Conservation (phyloP, 352 stramenopile species). For the Phytophthora kernoviae region DNA sequence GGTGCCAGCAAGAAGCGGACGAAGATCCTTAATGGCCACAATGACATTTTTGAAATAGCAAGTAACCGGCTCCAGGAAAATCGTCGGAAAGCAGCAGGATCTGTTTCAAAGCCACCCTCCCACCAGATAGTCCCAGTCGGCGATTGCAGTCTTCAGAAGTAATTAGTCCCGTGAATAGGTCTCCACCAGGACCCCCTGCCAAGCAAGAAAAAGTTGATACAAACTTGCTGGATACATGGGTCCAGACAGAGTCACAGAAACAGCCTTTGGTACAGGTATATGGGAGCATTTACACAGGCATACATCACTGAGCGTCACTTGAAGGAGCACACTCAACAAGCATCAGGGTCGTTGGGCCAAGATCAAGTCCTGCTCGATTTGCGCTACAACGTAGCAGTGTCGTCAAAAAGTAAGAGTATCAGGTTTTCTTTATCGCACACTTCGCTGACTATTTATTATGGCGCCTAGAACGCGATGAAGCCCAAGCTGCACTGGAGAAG, state of each 20-base stretch:
- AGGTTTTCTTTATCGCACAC: not conserved
- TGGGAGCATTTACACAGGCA: conserved; percentile 19
- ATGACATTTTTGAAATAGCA: conserved; percentile 36
- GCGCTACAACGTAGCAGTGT: conserved; percentile 39
- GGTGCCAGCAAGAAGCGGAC: conserved; percentile 39
- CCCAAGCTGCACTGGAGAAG: conserved; percentile 30
- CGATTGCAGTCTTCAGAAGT: not conserved
- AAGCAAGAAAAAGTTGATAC: conserved; percentile 4
- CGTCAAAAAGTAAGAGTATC: conserved; percentile 34
- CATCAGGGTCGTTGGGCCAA: conserved; percentile 9
- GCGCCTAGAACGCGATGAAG: conserved; percentile 37
- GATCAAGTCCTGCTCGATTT: conserved; percentile 40
- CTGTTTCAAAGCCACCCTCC: not conserved
- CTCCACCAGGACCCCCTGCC: not conserved
- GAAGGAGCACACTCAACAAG: conserved; percentile 12
- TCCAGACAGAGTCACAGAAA: conserved; percentile 8
- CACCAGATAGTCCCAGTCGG: not conserved
- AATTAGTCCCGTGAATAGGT: not conserved
- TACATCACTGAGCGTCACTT: conserved; percentile 6
- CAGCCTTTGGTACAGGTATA: conserved; percentile 17
- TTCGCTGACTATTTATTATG: not conserved
- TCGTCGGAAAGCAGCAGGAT: not conserved
- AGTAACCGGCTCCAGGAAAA: conserved; percentile 15
- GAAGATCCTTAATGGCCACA: conserved; percentile 23
- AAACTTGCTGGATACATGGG: conserved; percentile 16